Conservation (phyloP, 331 rosid genomes). For the Phaseolus coccineus region DNA sequence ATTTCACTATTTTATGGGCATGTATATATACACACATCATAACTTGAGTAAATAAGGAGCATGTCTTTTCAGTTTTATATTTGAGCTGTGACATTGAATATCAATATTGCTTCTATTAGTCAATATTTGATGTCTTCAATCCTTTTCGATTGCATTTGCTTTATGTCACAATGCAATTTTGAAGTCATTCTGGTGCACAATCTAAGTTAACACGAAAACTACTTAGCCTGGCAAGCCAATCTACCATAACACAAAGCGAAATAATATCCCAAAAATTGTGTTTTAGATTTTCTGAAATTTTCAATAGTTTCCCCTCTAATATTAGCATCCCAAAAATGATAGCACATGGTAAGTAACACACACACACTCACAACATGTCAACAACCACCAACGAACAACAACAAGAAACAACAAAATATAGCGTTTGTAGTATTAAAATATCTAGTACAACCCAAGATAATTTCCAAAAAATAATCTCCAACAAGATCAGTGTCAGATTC, state of each 20-base stretch:
- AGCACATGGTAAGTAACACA: neutral
- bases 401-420: neutral
- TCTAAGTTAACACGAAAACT: neutral
- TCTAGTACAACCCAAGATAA: neutral
- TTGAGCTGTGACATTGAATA: neutral
- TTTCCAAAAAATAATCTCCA: neutral
- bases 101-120: neutral
- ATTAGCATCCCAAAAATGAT: neutral
- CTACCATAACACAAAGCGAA: neutral
- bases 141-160: neutral
- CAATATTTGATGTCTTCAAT: conserved; percentile 6
- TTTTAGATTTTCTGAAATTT: neutral
- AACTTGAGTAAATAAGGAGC: conserved; percentile 5
- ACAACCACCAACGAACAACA: neutral
- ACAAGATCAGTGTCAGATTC: neutral
- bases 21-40: conserved; percentile 7
- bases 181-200: conserved; percentile 5
- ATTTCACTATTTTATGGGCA: conserved; percentile 18
- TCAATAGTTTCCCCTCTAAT: conserved; percentile 1
- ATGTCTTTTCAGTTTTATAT: conserved; percentile 10
- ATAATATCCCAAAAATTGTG: neutral
- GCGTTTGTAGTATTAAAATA: neutral
- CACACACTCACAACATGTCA: neutral
- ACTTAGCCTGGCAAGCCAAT: neutral
- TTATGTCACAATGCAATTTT: neutral